Conservation (phyloP, 805 yeast genomes). For the Kockiozyma suomiensis region DNA sequence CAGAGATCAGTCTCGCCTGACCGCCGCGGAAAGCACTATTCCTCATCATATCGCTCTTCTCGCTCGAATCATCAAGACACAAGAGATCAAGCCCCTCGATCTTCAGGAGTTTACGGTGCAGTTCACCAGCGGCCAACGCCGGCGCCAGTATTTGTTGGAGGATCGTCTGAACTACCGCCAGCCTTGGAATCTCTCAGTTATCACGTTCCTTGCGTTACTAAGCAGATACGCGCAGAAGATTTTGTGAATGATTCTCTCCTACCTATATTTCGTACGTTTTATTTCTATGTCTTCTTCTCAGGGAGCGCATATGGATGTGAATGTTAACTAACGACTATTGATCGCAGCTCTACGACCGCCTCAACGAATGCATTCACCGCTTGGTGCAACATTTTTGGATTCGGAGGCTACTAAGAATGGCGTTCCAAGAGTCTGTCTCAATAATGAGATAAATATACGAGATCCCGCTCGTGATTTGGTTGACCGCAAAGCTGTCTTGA, state of each 20-base stretch:
- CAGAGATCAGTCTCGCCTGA: constrained; percentile 31
- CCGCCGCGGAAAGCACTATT: constrained; percentile 12
- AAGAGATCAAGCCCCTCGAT: background rate
- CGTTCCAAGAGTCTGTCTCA: constrained; percentile 2
- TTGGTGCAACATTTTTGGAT: constrained; percentile 35
- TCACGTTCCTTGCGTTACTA: constrained; percentile 31
- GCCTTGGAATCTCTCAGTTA: constrained; percentile 35
- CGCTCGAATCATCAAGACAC: background rate
- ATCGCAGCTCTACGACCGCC: constrained; percentile 35
- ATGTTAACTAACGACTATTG: background rate
- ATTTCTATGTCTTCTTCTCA: background rate
- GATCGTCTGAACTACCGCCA: constrained; percentile 25
- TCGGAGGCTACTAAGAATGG: constrained; percentile 37
- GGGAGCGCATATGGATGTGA: too few relatives aligned
- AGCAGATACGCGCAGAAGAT: constrained; percentile 29
- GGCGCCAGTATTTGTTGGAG: constrained; percentile 6
- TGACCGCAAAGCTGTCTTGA: constrained; percentile 10
- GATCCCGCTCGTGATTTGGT: constrained; percentile 29
- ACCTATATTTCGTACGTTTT: constrained; percentile 32
- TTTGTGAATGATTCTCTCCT: constrained; percentile 25
- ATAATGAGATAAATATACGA: constrained; percentile 5
- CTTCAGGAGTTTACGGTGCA: background rate
- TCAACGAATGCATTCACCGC: constrained; percentile 25
- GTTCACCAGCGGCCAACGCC: background rate
- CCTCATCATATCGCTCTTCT: constrained; percentile 3